Conservation (phyloP, 2,329 filamentous ascomycete genomes). For the Fusarium sp. region DNA sequence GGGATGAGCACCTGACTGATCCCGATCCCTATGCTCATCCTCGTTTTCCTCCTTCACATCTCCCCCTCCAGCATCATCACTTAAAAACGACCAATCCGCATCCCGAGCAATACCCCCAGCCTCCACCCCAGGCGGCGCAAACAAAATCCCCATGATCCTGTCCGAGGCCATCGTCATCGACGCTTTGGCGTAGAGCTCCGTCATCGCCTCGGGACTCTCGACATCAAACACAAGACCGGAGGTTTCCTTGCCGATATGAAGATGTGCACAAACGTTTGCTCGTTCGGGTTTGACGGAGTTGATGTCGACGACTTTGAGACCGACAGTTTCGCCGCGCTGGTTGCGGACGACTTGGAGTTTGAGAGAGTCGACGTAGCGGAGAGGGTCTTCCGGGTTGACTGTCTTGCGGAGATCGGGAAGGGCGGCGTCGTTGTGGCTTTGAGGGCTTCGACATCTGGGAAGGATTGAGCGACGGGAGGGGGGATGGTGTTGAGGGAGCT, state of each 20-base stretch:
- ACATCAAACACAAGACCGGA: constrained; percentile 13
- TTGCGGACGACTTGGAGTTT: constrained; percentile 6
- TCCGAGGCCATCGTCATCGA: neutral
- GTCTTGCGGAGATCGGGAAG: too few relatives aligned
- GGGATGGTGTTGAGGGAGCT: neutral
- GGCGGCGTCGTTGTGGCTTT: accelerated
- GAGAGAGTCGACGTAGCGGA: constrained; percentile 13
- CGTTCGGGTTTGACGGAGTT: neutral
- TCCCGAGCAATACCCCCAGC: neutral
- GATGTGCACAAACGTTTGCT: constrained; percentile 2
- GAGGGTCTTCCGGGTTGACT: neutral
- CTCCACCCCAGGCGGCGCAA: neutral
- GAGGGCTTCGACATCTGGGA: neutral
- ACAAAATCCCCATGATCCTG: constrained; percentile 15
- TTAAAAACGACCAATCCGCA: constrained; percentile 11
- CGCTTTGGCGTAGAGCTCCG: neutral
- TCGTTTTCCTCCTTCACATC: neutral
- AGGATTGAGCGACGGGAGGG: neutral
- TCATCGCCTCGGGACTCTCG: neutral
- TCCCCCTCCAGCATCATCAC: neutral
- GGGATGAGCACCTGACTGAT: neutral
- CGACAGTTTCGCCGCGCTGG: neutral
- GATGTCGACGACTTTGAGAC: neutral
- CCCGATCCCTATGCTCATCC: neutral
- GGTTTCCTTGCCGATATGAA: neutral